These are phyloP conservation scores for Lichtheimia hyalospora DNA, from an alignment of 371 early-diverging fungal species.

Conservation along the genomic window DNA sequence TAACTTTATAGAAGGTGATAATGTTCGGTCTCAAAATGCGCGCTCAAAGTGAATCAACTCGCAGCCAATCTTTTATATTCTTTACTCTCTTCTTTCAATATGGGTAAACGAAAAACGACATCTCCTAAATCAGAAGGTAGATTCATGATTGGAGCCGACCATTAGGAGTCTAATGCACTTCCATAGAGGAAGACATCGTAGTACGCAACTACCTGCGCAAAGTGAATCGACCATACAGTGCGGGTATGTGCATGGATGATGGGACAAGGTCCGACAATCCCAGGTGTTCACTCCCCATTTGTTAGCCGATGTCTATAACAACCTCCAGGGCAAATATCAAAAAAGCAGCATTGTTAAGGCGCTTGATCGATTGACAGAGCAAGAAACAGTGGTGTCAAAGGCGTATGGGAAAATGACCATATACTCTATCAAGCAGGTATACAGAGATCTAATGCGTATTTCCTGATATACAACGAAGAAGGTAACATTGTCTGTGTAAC, in stretches of 20 bases:
- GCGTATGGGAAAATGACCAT: constrained; percentile 20
- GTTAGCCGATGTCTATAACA: constrained; percentile 23
- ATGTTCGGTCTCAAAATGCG: too few relatives aligned
- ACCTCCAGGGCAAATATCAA: constrained; percentile 18
- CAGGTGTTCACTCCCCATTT: background rate
- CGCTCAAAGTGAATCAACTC: too few relatives aligned
- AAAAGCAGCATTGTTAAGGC: constrained; percentile 13
- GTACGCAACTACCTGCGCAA: constrained; percentile 21
- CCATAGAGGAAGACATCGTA: constrained; percentile 5
- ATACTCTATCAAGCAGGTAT: constrained; percentile 19
- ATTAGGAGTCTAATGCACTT: background rate
- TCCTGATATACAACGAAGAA: too few relatives aligned
- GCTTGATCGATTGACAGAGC: constrained; percentile 12
- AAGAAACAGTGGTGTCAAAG: constrained; percentile 8
- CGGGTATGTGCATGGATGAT: constrained; percentile 10
- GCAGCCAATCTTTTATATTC: background rate
- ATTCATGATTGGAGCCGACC: background rate
- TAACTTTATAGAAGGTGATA: too few relatives aligned
- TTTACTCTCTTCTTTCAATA: background rate
- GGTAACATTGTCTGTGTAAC: too few relatives aligned
- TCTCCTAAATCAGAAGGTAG: background rate
- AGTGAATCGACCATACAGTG: constrained; percentile 22
- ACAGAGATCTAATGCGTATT: too few relatives aligned
- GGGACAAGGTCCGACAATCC: too few relatives aligned
- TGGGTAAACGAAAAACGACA: background rate